Evolutionary conservation across 2,329 filamentous ascomycete species (phyloP).

Genomic region (Macrophomina tecta): DNA sequence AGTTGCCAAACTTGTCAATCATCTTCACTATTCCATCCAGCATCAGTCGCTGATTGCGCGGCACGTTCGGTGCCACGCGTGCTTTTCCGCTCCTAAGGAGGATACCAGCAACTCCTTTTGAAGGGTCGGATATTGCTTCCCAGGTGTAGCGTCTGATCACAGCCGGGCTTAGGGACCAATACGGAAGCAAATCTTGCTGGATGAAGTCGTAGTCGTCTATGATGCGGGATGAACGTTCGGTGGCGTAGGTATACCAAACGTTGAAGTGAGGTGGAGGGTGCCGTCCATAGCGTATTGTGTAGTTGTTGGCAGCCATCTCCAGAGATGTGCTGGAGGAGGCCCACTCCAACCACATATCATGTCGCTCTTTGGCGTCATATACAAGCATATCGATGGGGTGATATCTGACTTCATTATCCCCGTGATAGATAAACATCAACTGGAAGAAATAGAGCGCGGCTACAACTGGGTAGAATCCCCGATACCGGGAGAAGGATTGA

Average conservation of each 20-base stretch:
- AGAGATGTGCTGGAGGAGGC: conserved; percentile 56
- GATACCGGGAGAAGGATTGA: background rate
- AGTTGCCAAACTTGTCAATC: conserved; percentile 59
- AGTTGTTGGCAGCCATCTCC: conserved; percentile 57
- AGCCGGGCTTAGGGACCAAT: conserved; percentile 58
- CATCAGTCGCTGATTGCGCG: conserved; percentile 65
- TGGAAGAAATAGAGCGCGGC: conserved; percentile 51
- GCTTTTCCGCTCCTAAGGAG: conserved; percentile 61
- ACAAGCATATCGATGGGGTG: conserved; percentile 65
- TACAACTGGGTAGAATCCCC: conserved; percentile 37
- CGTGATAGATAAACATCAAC: conserved; percentile 49
- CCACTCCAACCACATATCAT: conserved; percentile 57
- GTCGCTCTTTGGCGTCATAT: conserved; percentile 54
- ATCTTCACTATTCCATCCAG: conserved; percentile 60
- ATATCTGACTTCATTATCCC: conserved; percentile 42
- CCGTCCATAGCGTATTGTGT: conserved; percentile 58
- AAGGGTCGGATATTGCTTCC: conserved; percentile 59
- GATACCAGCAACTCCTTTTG: conserved; percentile 63
- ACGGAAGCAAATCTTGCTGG: conserved; percentile 61
- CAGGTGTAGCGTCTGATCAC: conserved; percentile 60
- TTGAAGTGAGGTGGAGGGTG: conserved; percentile 66
- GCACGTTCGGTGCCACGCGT: conserved; percentile 56
- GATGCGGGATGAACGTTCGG: conserved; percentile 56
- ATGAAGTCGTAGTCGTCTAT: conserved; percentile 69
- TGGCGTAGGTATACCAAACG: conserved; percentile 64